Base-by-base conservation (phyloP, 805 yeast genomes). In the Candida morakotiae region DNA sequence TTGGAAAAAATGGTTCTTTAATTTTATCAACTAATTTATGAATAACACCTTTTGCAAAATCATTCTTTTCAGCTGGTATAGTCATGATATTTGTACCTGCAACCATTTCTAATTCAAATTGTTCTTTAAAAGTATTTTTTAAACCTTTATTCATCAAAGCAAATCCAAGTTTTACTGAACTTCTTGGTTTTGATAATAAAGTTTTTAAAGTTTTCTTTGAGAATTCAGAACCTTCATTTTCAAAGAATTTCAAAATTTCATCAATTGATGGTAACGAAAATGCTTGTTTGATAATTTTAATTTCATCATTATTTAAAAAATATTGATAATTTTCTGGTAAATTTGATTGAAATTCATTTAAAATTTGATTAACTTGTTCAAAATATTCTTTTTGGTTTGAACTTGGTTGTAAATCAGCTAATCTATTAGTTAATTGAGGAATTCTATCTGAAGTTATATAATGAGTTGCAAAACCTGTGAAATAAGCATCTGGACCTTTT, bases 401-500 rank as follows among this genome's bases (percentile, higher is more conserved):
- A 3, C 71, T 68, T 14, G 70, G 65, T 41, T 74, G 77, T 43
- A 87, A 65, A 49, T 74, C 79, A 7, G 83, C 71, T 42, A 91
- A 70, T 45, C 95, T 77, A 35, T 69, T 69, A 44, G 75, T 72
- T 48, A 91, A 71, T 18, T 75, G 80, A 1, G 70, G 71, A 34
- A 88, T 55, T 46, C 82, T 75, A 42, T 71, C 75, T 23, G 82
- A 69, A 13, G 87, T 81, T 20, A 91, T 82, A 54, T 79, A 93
- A 58, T 93, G 98, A 10, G 98, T 87, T 28, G 96, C 95, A 46
- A 83, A 73, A 22, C 98, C 98, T 7, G 83, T 72, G 46, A 81
- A 58, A 52, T 87, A 81, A n/a, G 83, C 81, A 54, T 91, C 98
- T 46, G 72, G 66, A 11, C 97, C 97, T 39, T 65, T 58, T 41